Base-by-base conservation (phyloP, 169 alveolate genomes). In the Plasmodium reichenowi region DNA sequence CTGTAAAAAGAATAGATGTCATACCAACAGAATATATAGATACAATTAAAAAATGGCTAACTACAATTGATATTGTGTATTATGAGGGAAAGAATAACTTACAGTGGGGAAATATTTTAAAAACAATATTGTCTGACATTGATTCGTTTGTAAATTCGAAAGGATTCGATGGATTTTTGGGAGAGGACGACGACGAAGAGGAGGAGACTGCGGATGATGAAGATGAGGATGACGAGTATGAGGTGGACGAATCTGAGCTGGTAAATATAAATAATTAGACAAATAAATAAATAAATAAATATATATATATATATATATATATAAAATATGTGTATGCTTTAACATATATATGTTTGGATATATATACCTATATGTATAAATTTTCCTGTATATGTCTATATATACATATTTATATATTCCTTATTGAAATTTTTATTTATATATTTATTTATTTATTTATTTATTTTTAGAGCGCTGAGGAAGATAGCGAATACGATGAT, bases 11-110 rank as follows among this genome's bases (percentile, higher is more conserved):
- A 73, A 97, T 98, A 8, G 97, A 96, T 93, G 94, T 98, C 5
- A 97, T 98, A 45, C 99, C 99, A 13, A 96, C 97, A 22, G 99
- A 97, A 74, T 95, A 93, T 86, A 93, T 98, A 43, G 99, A 98
- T 72, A 92, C 94, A 60, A 94, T 98, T 32, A 98, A 98, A 88
- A 92, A 95, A 50, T 97, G 98, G 98, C 92, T 97, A 72, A 96
- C 96, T 68, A 98, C 96, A 70, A 68, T 94, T 45, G 97, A 93
- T 43, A 96, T 97, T 26, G 98, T 97, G 12, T 97, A 97, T 96
- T 97, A 97, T 74, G 98, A 97, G 68, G 98, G 98, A 45, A 96
- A 96, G 87, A 95, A 95, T 92, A 97, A 96, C 88, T 91, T 97
- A 72, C 97, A 96, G 88, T 97, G 98, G 98, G 92, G 95, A 24